Evolutionary conservation across 768 basidiomycete genomes (phyloP), one percentile per base, ranked within the genome.

Genomic region (Leccinum longicurvipes): DNA sequence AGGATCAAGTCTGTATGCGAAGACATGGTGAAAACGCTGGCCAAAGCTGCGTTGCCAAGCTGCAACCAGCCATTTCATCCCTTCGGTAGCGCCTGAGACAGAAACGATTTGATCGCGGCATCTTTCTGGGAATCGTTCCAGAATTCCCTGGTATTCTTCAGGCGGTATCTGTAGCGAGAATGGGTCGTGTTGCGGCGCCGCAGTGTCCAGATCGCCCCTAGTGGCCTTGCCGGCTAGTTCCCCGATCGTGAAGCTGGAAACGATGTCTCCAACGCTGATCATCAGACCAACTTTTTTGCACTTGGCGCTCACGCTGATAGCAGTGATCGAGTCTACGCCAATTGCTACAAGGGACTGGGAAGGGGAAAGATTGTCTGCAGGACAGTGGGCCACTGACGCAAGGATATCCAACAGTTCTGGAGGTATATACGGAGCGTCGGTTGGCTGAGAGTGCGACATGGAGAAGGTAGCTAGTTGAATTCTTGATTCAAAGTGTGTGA

Each of bases 251-350:
- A 60, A 60, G 49, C 78, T 75, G 34, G 65, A 73, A 42, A 78
- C 60, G n/a, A 81, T 71, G 53, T 80, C 77, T 28, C 69, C 74
- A 3, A 74, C 71, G 12, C 51, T 57, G 24, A 73, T 47, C 14
- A 44, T 56, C 42, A 80, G 56, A 1, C 79, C 79, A 4, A 63
- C 67, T 45, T 67, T 64, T 45, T 74, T 70, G 59, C 73, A 74
- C 53, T 71, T 76, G 7, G 75, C 71, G 10, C 71, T 69, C 12
- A 81, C 66, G 50, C 76, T 74, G 32, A 81, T 77, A 21, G 80
- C 77, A 19, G 76, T 76, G 55, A 81, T 80, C 2, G 80, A 81
- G 60, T 81, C 80, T 11, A 81, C 67, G 19, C 80, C 80, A 11
- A 81, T 60, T 6, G 75, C 68, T 12, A 68, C 67, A 17, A 79